phyloP scores from a whole-genome alignment of 345 rosid genomes.

The Kernera saxatilis region DNA sequence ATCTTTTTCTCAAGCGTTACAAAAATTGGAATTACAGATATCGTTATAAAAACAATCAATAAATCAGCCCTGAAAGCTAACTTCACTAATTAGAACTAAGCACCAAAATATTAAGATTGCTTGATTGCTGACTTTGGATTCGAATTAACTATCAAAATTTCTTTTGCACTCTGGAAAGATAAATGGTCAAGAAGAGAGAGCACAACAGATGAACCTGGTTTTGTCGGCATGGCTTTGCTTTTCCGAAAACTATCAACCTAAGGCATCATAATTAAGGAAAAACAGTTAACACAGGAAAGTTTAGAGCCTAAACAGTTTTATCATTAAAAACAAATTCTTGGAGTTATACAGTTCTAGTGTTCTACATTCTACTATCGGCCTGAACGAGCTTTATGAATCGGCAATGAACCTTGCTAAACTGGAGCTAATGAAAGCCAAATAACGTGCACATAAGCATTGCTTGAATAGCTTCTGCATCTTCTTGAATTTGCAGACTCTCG shows the following conservation, averaged over 20 bases:
- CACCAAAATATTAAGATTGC: neutral
- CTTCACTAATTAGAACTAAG: neutral
- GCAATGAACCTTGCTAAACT: neutral
- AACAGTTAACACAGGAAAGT: neutral
- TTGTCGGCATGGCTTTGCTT: neutral
- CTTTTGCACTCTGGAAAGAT: neutral
- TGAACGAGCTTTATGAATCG: neutral
- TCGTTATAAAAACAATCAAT: neutral
- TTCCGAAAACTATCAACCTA: neutral
- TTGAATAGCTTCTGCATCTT: neutral
- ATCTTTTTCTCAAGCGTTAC: neutral
- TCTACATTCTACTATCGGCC: neutral
- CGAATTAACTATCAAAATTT: neutral
- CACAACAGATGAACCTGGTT: conserved; percentile 1
- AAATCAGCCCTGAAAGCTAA: neutral
- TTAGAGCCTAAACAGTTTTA: neutral
- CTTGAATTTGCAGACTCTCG: neutral
- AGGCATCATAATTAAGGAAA: neutral
- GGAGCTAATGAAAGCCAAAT: neutral
- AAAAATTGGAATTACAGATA: neutral
- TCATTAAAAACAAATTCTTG: neutral
- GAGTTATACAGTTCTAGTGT: neutral
- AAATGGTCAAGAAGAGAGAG: neutral
- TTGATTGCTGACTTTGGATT: neutral
- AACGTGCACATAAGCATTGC: neutral